Evolutionary conservation across 192 early-diverging fungal genomes (phyloP).

Genomic region (Cetraspora pellucida): DNA sequence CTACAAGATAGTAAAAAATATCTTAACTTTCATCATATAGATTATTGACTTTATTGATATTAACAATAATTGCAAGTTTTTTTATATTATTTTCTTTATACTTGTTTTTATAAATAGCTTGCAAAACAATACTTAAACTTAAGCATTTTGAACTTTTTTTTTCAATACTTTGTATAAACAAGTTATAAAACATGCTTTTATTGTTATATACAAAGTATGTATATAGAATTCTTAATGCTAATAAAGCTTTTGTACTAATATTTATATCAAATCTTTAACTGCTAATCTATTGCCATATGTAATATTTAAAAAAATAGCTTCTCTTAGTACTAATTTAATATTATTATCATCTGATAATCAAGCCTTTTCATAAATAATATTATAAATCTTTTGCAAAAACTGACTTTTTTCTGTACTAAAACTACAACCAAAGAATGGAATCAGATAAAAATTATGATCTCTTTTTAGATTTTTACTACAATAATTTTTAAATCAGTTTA

Average conservation of each 20-base stretch:
- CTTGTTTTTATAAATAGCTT: background rate
- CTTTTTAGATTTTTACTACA: background rate
- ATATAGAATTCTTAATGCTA: background rate
- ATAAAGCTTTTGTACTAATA: too few relatives aligned
- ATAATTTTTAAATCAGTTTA: constrained; percentile 1
- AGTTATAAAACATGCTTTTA: background rate
- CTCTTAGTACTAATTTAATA: background rate
- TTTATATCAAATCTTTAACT: background rate
- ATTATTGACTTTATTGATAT: constrained; percentile 19
- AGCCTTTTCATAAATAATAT: background rate
- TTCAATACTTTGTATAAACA: background rate
- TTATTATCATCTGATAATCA: background rate
- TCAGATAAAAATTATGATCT: background rate
- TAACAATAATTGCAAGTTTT: constrained; percentile 3
- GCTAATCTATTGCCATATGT: constrained; percentile 25
- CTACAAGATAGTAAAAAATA: background rate
- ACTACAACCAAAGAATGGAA: background rate
- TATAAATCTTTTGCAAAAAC: constrained; percentile 10
- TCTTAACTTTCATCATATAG: background rate
- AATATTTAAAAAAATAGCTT: background rate
- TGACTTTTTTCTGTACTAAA: constrained; percentile 17
- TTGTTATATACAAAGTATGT: background rate
- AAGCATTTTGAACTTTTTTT: background rate
- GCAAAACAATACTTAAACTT: background rate
- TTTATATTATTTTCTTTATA: background rate